Conservation (phyloP, 202 grass and related monocot genomes). For the Digitaria exilis region DNA sequence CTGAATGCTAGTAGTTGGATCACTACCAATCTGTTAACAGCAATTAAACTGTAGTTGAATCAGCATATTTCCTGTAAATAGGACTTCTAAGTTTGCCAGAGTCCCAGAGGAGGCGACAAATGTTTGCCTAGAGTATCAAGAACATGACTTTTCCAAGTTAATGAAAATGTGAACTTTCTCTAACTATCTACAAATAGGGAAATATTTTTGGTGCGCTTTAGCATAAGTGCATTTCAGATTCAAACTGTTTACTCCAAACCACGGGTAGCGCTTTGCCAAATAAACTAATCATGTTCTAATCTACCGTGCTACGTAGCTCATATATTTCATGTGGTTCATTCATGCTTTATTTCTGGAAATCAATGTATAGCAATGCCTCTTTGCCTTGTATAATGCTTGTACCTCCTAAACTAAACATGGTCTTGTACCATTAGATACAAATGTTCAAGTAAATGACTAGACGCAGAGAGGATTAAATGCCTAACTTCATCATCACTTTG, state of each 20-base stretch:
- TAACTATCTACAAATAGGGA: not conserved
- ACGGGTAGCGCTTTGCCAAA: not conserved
- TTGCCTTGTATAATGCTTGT: not conserved
- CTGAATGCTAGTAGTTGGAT: not conserved
- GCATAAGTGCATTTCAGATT: not conserved
- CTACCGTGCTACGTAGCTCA: constrained; percentile 5
- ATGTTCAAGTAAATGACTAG: not conserved
- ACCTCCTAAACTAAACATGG: too few relatives aligned
- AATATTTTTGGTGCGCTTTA: not conserved
- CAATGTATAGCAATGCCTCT: not conserved
- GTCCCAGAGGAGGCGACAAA: not conserved
- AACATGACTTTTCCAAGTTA: not conserved
- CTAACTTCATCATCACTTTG: not conserved
- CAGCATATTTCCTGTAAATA: not conserved
- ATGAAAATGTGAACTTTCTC: not conserved
- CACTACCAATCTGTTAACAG: not conserved
- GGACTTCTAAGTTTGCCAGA: not conserved
- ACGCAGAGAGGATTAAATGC: not conserved
- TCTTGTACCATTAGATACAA: not conserved
- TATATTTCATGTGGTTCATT: not conserved
- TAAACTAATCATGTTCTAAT: not conserved
- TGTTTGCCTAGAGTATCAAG: not conserved
- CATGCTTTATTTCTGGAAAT: not conserved
- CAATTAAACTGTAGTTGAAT: not conserved
- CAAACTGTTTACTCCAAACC: not conserved